These are phyloP conservation scores for Metschnikowia aberdeeniae DNA, from an alignment of 805 yeast species.

Conservation along the genomic window DNA sequence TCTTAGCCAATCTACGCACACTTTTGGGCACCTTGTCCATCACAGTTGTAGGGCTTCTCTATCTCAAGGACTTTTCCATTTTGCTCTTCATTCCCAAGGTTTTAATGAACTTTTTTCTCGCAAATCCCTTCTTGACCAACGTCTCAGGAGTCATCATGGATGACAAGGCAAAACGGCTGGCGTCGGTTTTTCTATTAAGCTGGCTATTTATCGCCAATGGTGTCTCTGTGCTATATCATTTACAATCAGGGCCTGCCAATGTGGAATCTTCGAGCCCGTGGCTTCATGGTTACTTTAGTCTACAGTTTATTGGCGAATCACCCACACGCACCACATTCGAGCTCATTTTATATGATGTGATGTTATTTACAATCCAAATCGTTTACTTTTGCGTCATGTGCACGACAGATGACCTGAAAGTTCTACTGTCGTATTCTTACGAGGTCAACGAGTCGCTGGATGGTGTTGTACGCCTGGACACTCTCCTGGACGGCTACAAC, in stretches of 20 bases:
- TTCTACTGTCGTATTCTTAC: slow-evolving; percentile 17
- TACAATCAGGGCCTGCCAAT: slow-evolving; percentile 21
- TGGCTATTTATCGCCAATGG: slow-evolving; percentile 23
- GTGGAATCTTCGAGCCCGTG: slow-evolving; percentile 15
- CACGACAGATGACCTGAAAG: slow-evolving; percentile 28
- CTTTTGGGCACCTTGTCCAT: slow-evolving; percentile 34
- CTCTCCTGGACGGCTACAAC: slow-evolving; percentile 35
- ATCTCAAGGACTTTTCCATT: slow-evolving; percentile 40
- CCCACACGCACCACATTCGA: slow-evolving; percentile 24
- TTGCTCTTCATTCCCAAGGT: slow-evolving; percentile 26
- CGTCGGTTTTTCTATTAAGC: slow-evolving; percentile 18
- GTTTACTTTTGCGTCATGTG: slow-evolving; percentile 32
- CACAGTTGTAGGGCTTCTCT: slow-evolving; percentile 33
- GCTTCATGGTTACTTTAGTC: slow-evolving; percentile 31
- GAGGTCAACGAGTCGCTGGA: slow-evolving; percentile 7
- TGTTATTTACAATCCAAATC: slow-evolving; percentile 26
- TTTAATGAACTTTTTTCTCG: slow-evolving; percentile 25
- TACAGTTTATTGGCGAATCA: slow-evolving; percentile 40
- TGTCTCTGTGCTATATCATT: slow-evolving; percentile 25
- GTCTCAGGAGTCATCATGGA: slow-evolving; percentile 3
- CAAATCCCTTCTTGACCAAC: slow-evolving; percentile 27
- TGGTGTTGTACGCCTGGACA: slow-evolving; percentile 16
- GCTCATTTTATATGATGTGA: slow-evolving; percentile 25
- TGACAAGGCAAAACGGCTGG: background rate
- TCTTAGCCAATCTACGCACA: slow-evolving; percentile 32